A percentile compares a stretch with the other conserved stretches of the same genome.
Evolutionary conservation across 2,329 filamentous ascomycete genomes (phyloP).

Genomic region (Pseudogymnoascus sp.): DNA sequence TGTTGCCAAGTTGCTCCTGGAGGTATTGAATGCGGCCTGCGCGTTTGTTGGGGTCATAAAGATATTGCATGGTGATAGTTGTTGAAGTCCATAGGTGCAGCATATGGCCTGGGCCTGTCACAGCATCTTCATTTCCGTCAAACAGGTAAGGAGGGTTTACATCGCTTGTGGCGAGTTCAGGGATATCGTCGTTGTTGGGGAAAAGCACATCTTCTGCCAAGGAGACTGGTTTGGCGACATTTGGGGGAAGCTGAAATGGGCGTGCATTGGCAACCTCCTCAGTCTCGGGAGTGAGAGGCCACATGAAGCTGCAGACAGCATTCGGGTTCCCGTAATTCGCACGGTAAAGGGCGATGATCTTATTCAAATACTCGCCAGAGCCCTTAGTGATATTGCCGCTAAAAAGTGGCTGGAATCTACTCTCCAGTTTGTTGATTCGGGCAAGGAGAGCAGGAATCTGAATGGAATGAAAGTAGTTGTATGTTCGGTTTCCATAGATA

Average conservation of each 20-base stretch:
- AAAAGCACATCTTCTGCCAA: neutral
- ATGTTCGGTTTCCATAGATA: neutral
- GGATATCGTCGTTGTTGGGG: neutral
- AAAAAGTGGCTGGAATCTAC: neutral
- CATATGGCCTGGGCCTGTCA: neutral
- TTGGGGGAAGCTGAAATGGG: neutral
- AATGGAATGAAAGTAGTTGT: neutral
- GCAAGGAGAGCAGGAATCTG: neutral
- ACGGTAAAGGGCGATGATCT: neutral
- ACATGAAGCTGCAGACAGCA: neutral
- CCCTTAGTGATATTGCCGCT: neutral
- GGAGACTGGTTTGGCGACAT: neutral
- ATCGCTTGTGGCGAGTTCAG: neutral
- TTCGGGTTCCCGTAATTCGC: neutral
- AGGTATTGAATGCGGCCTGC: neutral
- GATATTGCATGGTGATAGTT: neutral
- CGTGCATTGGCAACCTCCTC: neutral
- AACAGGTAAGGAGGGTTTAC: neutral
- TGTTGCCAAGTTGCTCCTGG: neutral
- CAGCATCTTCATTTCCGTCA: neutral
- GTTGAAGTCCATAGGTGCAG: neutral
- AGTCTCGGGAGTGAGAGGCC: neutral
- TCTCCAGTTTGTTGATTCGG: constrained; percentile 1
- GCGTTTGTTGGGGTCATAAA: neutral
- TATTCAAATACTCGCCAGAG: neutral